Evolutionary conservation across 345 rosid species (phyloP), one percentile per base, ranked within the genome.

Genomic region (Eucalyptus guilfoylei): DNA sequence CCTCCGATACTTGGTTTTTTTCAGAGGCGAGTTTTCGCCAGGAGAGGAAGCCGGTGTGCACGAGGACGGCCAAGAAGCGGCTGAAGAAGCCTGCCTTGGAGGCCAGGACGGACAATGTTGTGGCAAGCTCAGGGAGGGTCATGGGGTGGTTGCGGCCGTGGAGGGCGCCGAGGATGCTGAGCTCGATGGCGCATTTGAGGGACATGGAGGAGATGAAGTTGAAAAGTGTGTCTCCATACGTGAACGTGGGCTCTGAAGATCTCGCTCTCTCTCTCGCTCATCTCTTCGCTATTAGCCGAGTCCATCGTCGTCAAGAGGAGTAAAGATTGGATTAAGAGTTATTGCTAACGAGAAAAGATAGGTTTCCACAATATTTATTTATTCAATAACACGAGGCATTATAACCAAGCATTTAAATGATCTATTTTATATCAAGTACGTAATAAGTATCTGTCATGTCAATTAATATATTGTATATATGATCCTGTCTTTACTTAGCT

Each of bases 121-220:
- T 47, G 86, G 90, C 88, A 15, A 94, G 86, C 40, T 87, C 85
- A 26, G 88, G n/a, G 23, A 91, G 89, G 14, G 93, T 91, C 86
- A 92, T 92, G 88, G 92, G 94, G 40, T 87, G 89, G 83, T 89
- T 92, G 60, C 92, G 94, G 88, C 80, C 52, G 89, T 92, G 93
- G 88, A 95, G 86, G 89, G 89, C 52, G 89, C 93, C 93, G 5
- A 92, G 92, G 72, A 95, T 93, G 88, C 92, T 89, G 28, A 95
- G 91, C 26, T 95, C 89, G 47, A 91, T 44, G 14, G 94, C 93
- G 23, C 93, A 92, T 72, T 92, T 91, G 2, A 95, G 93, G 6
- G 93, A 89, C 94, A 87, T 88, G n/a, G 95, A 93, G n/a, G 91
- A 88, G 9, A 95, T 72, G 93, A 87, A 93, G 87, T 83, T 92